Evolutionary conservation across 257 asterid species (phyloP).

Genomic region (Solanum pinnatisectum): DNA sequence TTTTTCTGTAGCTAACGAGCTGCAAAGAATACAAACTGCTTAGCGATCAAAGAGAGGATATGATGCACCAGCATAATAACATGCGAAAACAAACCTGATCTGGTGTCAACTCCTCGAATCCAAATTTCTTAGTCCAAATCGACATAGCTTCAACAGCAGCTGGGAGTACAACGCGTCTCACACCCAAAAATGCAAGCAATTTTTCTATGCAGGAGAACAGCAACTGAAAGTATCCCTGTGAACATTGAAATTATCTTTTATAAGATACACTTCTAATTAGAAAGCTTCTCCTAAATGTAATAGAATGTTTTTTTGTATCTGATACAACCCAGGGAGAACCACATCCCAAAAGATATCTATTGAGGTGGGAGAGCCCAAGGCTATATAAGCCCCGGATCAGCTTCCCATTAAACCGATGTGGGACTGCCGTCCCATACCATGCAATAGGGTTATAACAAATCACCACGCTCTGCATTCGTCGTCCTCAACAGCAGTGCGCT

Average conservation of each 20-base stretch:
- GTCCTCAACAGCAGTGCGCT: not conserved
- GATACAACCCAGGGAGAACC: not conserved
- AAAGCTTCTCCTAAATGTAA: not conserved
- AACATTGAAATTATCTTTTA: not conserved
- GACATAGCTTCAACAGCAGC: conserved; percentile 81
- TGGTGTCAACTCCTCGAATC: conserved; percentile 47
- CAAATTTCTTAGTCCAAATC: conserved; percentile 91
- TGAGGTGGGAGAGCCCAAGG: not conserved
- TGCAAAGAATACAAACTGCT: conserved; percentile 24
- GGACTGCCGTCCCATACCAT: not conserved
- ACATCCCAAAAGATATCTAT: not conserved
- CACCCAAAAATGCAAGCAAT: conserved; percentile 56
- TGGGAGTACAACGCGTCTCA: conserved; percentile 75
- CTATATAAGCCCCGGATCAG: not conserved
- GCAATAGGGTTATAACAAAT: not conserved
- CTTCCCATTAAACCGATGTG: not conserved
- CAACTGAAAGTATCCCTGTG: conserved; percentile 87
- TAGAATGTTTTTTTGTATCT: not conserved
- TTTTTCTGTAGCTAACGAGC: conserved; percentile 58
- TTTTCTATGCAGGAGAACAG: conserved; percentile 75
- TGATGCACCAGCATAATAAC: not conserved
- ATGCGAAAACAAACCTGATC: conserved; percentile 44
- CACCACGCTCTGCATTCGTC: not conserved
- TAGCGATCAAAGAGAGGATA: not conserved
- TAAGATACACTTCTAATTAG: not conserved